Base-by-base conservation (phyloP, 768 basidiomycete genomes). In the Rhizopogon roseolus region DNA sequence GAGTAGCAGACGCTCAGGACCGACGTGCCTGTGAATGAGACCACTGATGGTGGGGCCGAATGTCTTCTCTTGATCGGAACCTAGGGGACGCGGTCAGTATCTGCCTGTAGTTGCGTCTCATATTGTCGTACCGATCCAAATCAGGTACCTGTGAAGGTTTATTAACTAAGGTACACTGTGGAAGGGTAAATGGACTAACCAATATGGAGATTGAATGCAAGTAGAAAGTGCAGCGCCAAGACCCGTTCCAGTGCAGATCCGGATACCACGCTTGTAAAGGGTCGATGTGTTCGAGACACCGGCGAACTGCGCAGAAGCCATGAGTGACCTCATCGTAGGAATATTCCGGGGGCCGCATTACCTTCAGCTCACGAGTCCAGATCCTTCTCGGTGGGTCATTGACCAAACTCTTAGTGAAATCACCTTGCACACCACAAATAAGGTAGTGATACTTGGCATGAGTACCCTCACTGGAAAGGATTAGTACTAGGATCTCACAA, bases 281-380 rank as follows among this genome's bases (percentile, higher is more conserved):
- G 78, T 81, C 4, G 88, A 90, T 2, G 88, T 88, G 66, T 91
- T 88, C 28, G 87, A 88, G 36, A 90, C 85, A 58, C 86, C 88
- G 8, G 88, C 87, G 62, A 88, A 80, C 86, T 89, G 57, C 36
- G 16, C 29, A 42, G 38, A 4, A 36, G 25, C 36, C 0, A 48
- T 48, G 7, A 16, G 28, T n/a, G 10, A 39, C n/a, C 13, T 41
- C 54, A 57, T 27, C 7, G 17, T 32, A 6, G 13, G 3, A 14
- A 19, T 36, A 19, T 41, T 13, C 8, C 25, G n/a, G 36, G 9
- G 36, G 52, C 71, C 7, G 3, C 42, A 40, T 55, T 58, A 84
- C 86, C 84, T 91, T 91, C 29, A 90, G 71, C 68, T 90, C 79
- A 48, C 88, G 83, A 11, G 88, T 90, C 89, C 88, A 91, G 39